Base-by-base conservation (phyloP, 176 grass and related monocot species). In the Ampelocalamus luodianensis region DNA sequence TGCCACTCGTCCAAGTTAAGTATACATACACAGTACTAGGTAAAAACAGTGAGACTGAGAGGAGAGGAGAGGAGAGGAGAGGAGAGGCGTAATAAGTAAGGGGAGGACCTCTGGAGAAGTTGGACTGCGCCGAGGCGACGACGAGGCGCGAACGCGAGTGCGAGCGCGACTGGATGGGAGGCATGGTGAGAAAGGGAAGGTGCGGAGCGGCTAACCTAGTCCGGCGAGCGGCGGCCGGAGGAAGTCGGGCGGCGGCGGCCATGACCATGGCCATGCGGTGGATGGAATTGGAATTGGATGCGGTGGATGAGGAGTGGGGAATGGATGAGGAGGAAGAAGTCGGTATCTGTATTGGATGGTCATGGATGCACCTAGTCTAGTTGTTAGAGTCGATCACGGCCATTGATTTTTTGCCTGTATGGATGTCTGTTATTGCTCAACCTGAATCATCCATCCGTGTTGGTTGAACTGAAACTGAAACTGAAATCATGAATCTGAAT, bases 51-150 rank as follows among this genome's bases (percentile, higher is more conserved):
- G 5, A 1, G 11, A 40, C 9, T 10, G 8, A 43, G 42, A 44
- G 16, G 12, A 14, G 39, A 29, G 29, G 29, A 29, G 29, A 29
- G 29, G 29, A 43, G 42, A 44, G 16, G 12, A 14, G 39, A 29
- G 29, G 29, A 29, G 29, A 29, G 29, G 29, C 29, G 29, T 29
- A 29, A 29, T 1, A 29, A 29, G 29, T 29, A 29, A 29, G 29
- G 29, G 29, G 29, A 29, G 29, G 42, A 94, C 95, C 95, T 90
- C 65, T 91, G 75, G 84, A 65, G 29, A 97, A 78, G 79, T 93
- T 88, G 76, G 83, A 88, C 59, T 91, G 87, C 81, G 81, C 90
- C 26, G 88, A 73, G 45, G 82, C 87, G 46, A 91, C 81, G 68
- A 87, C 80, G 50, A 78, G 26, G 23, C 76, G 88, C 66, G 10